A percentile compares a stretch with the other conserved stretches of the same genome.
These are phyloP conservation scores for Mycena rebaudengoi DNA, from an alignment of 768 basidiomycete species.

Conservation along the genomic window DNA sequence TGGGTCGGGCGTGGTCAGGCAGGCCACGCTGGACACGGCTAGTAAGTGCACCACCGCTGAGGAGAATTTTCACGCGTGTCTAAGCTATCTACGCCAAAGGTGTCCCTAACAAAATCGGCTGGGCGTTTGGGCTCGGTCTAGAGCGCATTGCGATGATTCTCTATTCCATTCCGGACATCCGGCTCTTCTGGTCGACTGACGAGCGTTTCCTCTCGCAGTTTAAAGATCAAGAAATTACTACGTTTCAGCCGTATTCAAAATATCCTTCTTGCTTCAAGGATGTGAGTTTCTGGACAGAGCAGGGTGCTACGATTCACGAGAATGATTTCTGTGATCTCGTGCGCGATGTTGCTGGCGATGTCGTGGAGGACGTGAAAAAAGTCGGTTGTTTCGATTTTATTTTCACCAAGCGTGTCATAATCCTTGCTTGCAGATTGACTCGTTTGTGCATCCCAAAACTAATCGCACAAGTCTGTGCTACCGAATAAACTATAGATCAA, in stretches of 20 bases:
- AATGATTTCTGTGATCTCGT: slow-evolving; percentile 98
- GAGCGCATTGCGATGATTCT: slow-evolving; percentile 99
- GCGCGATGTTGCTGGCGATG: slow-evolving; percentile 89
- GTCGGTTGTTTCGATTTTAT: slow-evolving; percentile 49
- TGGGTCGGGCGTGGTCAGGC: slow-evolving; percentile 91
- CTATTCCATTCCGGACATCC: slow-evolving; percentile 96
- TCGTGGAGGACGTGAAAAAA: slow-evolving; percentile 90
- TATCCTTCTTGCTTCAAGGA: slow-evolving; percentile 95
- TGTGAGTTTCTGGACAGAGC: slow-evolving; percentile 90
- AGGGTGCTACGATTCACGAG: slow-evolving; percentile 73
- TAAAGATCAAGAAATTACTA: slow-evolving; percentile 72
- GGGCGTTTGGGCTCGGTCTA: slow-evolving; percentile 98
- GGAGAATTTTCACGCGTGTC: slow-evolving; percentile 29
- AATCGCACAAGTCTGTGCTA: slow-evolving; percentile 83
- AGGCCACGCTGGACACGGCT: slow-evolving; percentile 87
- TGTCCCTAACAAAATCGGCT: slow-evolving; percentile 86
- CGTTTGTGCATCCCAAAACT: slow-evolving; percentile 91
- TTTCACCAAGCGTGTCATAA: slow-evolving; percentile 15
- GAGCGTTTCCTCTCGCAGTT: slow-evolving; percentile 91
- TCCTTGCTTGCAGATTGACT: slow-evolving; percentile 73
- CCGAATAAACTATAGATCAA: slow-evolving; percentile 93
- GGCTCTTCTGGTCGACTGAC: slow-evolving; percentile 96
- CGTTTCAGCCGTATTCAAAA: slow-evolving; percentile 92
- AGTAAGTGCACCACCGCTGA: slow-evolving; percentile 57
- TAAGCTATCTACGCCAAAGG: slow-evolving; percentile 49